A percentile compares a stretch with the other conserved stretches of the same genome.
Conservation (phyloP, 2,329 filamentous ascomycete genomes). For the Paramyrothecium sp. region DNA sequence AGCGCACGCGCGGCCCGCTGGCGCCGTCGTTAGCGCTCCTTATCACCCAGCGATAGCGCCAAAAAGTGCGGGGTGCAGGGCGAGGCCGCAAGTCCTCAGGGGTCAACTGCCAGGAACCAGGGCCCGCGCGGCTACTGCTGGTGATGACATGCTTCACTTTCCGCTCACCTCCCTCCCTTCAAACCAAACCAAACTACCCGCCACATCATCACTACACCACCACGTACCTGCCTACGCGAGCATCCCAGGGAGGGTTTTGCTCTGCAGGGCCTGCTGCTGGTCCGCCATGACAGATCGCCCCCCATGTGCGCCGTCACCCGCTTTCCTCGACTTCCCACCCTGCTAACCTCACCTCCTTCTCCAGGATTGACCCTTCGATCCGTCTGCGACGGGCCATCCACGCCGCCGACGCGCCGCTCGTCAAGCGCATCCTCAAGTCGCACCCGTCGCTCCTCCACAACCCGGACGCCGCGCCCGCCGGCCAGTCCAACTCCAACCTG, state of each 20-base stretch:
- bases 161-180: too few species aligned
- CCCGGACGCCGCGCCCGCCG: conserved; percentile 66
- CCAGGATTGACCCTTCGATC: conserved; percentile 70
- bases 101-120: too few species aligned
- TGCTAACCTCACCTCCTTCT: neutral
- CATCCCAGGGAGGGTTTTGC: conserved; percentile 4
- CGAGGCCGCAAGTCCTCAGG: neutral
- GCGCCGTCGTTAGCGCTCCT: neutral
- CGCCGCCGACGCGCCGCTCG: conserved; percentile 68
- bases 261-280: conserved; percentile 11
- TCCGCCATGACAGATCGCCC: conserved; percentile 19
- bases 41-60: neutral
- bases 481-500: conserved; percentile 78
- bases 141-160: too few species aligned
- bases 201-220: too few species aligned
- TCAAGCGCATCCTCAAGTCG: conserved; percentile 72
- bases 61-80: neutral
- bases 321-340: neutral
- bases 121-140: too few species aligned
- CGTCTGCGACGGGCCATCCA: conserved; percentile 81
- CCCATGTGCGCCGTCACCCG: conserved; percentile 4
- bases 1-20: neutral
- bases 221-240: neutral
- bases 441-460: conserved; percentile 74
- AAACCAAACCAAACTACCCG: too few species aligned